phyloP scores from a whole-genome alignment of 164 flowering plant species.

The Aristolochia contorta region DNA sequence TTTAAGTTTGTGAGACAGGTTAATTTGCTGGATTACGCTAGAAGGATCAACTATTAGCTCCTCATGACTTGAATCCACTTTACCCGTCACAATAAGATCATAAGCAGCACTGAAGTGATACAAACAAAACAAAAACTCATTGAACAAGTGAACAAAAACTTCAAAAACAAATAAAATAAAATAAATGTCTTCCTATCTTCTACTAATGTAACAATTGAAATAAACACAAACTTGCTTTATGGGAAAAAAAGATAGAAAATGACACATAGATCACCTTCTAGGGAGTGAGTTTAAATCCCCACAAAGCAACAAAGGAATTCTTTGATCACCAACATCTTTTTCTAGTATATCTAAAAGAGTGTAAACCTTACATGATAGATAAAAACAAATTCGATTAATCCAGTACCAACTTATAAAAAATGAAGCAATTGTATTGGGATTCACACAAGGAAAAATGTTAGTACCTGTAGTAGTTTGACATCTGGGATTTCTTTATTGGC shows the following conservation, averaged over 20 bases:
- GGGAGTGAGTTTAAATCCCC: constrained; percentile 46
- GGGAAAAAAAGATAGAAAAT: background rate
- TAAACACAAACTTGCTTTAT: no score
- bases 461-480: constrained; percentile 40
- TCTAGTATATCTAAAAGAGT: constrained; percentile 24
- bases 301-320: constrained; percentile 33
- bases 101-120: constrained; percentile 29
- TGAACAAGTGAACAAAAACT: background rate
- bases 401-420: no score
- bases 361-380: constrained; percentile 10
- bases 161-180: background rate
- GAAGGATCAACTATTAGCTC: constrained; percentile 13
- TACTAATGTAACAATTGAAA: no score
- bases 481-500: constrained; percentile 12
- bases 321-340: constrained; percentile 8
- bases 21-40: constrained; percentile 13
- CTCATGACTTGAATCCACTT: constrained; percentile 5
- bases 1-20: constrained; percentile 20
- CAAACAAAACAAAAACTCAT: background rate
- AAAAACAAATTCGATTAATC: no score
- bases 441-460: background rate
- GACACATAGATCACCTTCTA: constrained; percentile 25
- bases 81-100: constrained; percentile 15
- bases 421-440: background rate
- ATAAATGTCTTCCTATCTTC: no score